Conservation (phyloP, 352 stramenopile genomes). For the Pythium sp. region DNA sequence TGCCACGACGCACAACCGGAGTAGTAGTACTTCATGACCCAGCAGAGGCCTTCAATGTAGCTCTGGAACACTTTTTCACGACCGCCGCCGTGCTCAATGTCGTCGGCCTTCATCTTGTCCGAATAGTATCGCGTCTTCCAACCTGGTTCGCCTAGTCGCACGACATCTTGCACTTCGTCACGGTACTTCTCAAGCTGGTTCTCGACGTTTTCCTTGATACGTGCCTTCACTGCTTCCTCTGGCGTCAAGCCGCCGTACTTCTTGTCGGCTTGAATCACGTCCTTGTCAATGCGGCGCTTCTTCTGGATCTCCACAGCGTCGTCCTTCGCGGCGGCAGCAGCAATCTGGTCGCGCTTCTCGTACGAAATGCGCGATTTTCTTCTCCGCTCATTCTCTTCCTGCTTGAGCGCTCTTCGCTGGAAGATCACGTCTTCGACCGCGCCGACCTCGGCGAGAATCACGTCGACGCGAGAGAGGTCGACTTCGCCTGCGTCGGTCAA, state of each 20-base stretch:
- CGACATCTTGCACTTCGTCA: slow-evolving; percentile 89
- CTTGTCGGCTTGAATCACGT: slow-evolving; percentile 61
- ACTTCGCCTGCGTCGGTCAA: slow-evolving; percentile 94
- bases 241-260: slow-evolving; percentile 66
- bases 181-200: slow-evolving; percentile 79
- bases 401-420: slow-evolving; percentile 75
- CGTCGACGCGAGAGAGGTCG: slow-evolving; percentile 93
- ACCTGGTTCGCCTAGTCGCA: slow-evolving; percentile 93
- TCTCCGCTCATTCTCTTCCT: slow-evolving; percentile 76
- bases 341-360: slow-evolving; percentile 73
- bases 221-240: slow-evolving; percentile 73
- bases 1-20: slow-evolving; percentile 97
- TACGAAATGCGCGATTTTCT: slow-evolving; percentile 64
- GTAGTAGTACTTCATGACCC: slow-evolving; percentile 99
- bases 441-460: slow-evolving; percentile 96
- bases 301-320: slow-evolving; percentile 79
- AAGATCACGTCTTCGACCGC: slow-evolving; percentile 97
- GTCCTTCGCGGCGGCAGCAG: slow-evolving; percentile 51
- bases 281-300: slow-evolving; percentile 67
- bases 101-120: slow-evolving; percentile 84
- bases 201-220: slow-evolving; percentile 77
- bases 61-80: slow-evolving; percentile 91
- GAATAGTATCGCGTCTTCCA: slow-evolving; percentile 96
- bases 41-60: slow-evolving; percentile 98
- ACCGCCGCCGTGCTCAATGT: slow-evolving; percentile 78